Conservation (phyloP, 2,329 filamentous ascomycete genomes). For the Fusarium nelsonii region DNA sequence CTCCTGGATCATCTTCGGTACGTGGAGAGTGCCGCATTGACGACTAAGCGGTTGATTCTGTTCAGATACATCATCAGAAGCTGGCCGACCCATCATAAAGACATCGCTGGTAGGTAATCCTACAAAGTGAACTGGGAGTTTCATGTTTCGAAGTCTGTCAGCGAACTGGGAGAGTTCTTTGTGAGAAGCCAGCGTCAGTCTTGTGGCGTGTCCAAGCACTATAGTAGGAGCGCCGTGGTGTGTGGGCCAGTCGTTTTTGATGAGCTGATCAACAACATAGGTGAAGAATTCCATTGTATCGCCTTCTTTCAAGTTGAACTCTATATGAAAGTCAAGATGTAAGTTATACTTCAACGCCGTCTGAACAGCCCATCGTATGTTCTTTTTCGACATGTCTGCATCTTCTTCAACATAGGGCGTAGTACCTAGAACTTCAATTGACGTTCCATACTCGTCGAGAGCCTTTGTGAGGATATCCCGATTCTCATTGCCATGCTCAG, state of each 20-base stretch:
- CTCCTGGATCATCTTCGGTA: conserved; percentile 8
- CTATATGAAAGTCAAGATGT: conserved; percentile 16
- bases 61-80: accelerated
- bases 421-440: neutral
- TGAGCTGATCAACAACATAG: neutral
- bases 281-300: conserved; percentile 1
- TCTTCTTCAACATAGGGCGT: conserved; percentile 12
- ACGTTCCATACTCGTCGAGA: neutral
- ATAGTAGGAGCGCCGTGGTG: neutral
- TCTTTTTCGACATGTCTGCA: neutral
- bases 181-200: conserved; percentile 7
- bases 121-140: neutral
- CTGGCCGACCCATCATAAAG: conserved; percentile 20
- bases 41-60: conserved; percentile 2
- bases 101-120: conserved; percentile 17
- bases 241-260: conserved; percentile 1
- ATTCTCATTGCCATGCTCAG: conserved; percentile 1
- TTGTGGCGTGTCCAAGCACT: conserved; percentile 20
- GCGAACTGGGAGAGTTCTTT: neutral
- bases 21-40: conserved; percentile 13
- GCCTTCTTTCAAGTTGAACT: neutral
- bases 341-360: neutral
- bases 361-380: conserved; percentile 15
- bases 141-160: neutral
- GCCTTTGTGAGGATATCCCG: neutral